A percentile compares a stretch with the other conserved stretches of the same genome.
Conservation (phyloP, 1,139 yeast genomes). For the Candida sp. region DNA sequence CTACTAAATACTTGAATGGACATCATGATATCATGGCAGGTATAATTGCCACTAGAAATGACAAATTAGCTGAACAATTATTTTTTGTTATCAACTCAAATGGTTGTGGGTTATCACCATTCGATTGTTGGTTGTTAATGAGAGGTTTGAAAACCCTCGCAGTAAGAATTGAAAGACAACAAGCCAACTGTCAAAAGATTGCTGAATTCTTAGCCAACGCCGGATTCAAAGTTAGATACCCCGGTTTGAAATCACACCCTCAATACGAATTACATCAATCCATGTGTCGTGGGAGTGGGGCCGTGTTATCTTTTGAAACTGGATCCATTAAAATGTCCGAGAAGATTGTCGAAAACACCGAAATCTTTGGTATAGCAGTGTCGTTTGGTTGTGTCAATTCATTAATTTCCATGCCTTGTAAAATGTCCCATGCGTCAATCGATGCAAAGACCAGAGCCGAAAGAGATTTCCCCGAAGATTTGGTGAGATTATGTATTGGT, state of each 20-base stretch:
- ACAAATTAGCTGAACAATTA: constrained; percentile 62
- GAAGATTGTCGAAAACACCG: constrained; percentile 70
- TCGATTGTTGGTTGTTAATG: constrained; percentile 83
- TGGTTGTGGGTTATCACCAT: constrained; percentile 89
- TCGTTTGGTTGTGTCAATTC: constrained; percentile 95
- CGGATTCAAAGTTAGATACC: constrained; percentile 73
- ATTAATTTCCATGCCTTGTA: constrained; percentile 87
- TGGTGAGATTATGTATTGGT: constrained; percentile 85
- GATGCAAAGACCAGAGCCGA: constrained; percentile 84
- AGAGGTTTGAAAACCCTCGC: constrained; percentile 87
- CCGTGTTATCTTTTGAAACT: constrained; percentile 85
- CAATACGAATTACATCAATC: constrained; percentile 75
- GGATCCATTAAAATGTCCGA: constrained; percentile 68
- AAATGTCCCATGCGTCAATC: constrained; percentile 96
- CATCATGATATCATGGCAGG: constrained; percentile 98
- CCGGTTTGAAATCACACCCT: constrained; percentile 81
- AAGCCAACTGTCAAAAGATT: constrained; percentile 67
- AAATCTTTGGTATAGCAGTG: constrained; percentile 85
- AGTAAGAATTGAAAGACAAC: constrained; percentile 84
- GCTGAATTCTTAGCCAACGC: constrained; percentile 67
- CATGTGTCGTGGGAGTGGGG: constrained; percentile 85
- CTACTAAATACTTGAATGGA: constrained; percentile 88
- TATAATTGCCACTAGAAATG: constrained; percentile 66
- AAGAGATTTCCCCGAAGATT: constrained; percentile 88
- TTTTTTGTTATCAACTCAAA: constrained; percentile 83